Conservation (phyloP, 805 yeast genomes). For the Starmera quercuum region DNA sequence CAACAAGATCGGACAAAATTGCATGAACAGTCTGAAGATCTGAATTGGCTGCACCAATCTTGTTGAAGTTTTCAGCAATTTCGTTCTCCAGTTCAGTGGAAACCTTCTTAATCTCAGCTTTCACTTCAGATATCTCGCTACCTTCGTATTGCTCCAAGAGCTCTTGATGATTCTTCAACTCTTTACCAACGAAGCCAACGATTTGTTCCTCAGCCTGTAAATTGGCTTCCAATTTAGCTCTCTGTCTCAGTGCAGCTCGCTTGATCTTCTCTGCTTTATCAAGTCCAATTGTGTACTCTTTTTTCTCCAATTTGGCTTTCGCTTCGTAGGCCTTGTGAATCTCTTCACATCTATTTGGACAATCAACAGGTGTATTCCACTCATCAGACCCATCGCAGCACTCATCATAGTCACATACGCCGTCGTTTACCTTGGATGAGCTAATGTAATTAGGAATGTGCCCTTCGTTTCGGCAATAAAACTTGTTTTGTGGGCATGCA, state of each 20-base stretch:
- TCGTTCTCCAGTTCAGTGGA: constrained; percentile 5
- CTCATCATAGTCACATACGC: constrained; percentile 78
- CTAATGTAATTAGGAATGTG: constrained; percentile 56
- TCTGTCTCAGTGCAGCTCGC: constrained; percentile 15
- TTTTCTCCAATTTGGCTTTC: constrained; percentile 3
- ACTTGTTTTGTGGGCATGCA: constrained; percentile 54
- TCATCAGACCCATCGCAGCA: constrained; percentile 98
- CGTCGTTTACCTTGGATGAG: constrained; percentile 70
- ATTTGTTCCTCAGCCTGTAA: constrained; percentile 8
- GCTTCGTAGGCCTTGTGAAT: constrained; percentile 17
- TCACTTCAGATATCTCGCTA: constrained; percentile 4
- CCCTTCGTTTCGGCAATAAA: constrained; percentile 77
- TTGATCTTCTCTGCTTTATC: constrained; percentile 11
- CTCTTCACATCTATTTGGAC: constrained; percentile 20
- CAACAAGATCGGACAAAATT: constrained; percentile 40
- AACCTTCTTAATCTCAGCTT: constrained; percentile 5
- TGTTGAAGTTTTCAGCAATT: constrained; percentile 4
- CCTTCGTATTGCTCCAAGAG: constrained; percentile 6
- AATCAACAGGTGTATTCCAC: constrained; percentile 18
- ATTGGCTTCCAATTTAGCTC: constrained; percentile 21
- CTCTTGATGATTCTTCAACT: constrained; percentile 1
- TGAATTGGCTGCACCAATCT: constrained; percentile 8
- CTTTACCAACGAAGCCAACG: constrained; percentile 4
- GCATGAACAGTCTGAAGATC: constrained; percentile 17
- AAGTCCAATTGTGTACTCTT: constrained; percentile 11